Evolutionary conservation across 2,329 filamentous ascomycete genomes (phyloP), one percentile per base, ranked within the genome.

Genomic region (Ilyonectria destructans): DNA sequence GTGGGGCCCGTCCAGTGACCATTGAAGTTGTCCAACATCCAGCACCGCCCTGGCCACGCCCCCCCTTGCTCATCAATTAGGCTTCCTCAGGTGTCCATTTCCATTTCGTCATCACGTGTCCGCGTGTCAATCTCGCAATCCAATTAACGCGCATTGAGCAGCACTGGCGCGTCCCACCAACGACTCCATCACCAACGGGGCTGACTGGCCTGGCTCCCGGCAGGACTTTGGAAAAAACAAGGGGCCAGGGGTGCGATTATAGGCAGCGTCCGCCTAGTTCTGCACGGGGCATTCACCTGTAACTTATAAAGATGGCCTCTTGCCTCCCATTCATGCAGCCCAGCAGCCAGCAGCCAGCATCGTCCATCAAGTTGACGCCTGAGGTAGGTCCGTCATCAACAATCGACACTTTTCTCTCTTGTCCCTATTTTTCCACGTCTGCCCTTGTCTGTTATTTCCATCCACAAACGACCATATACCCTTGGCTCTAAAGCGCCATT

Each of bases 311-410:
- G 71, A 75, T 67, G 73, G 59, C 51, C 48, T 67, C 61, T 61
- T 61, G 58, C 58, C 61, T 61, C 68, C 31, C 57, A 46, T 58
- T 52, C 52, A 26, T 57, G 62, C 62, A 70, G 40, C 23, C 49
- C 55, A 60, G 37, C 37, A 26, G 6, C 26, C 26, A 26, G 26
- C 51, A 62, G 70, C 69, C 61, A 69, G 62, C 57, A 62, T 70
- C 69, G 58, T 64, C 65, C 56, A 46, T 57, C 51, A 69, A 54
- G 52, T 73, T 72, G 70, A 69, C 72, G 73, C 78, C 76, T 76
- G 70, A 79, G 79, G 79, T 80, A 81, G 74, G 79, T 79, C 72
- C 45, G 60, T 60, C 52, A 48, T 65, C 51, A 49, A 62, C 46
- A 54, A 68, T 67, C 56, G 58, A 68, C 35, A 60, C 60, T 55